Base-by-base conservation (phyloP, 140 eudicot genomes). In the Flaveria floridana region DNA sequence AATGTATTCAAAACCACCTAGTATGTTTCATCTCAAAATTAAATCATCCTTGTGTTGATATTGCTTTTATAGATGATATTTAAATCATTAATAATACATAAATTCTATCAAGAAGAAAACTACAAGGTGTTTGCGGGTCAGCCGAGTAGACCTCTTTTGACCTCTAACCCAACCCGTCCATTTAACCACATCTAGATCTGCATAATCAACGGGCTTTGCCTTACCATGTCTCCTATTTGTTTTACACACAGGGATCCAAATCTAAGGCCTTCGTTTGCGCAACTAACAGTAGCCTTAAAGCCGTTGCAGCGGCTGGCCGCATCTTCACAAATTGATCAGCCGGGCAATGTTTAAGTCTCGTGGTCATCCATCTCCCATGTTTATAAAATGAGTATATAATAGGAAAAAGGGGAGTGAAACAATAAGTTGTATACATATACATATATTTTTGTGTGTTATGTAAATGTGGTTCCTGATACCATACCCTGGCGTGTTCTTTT, bases 241-340 rank as follows among this genome's bases (percentile, higher is more conserved):
- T 51, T 51, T 37, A 19, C 69, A 44, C 55, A 11, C 89, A 93
- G 98, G 62, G 98, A 93, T 55, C 98, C 98, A 18, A 93, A 90
- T 74, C 70, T 90, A 83, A 87, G 98, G 68, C 98, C 98, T 70
- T 93, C 98, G 2, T 93, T 93, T 81, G 94, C 94, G 11, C 94
- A 93, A 82, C 97, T 93, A 6, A 78, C 86, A 15, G 87, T 83
- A 70, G 97, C 98, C 37, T 82, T 93, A 20, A 93, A 88, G 85
- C 87, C 98, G 15, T 76, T 93, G 85, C 98, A 93, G 82, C 86
- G 85, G 53, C 83, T 93, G 75, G 88, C 81, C 46, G 87, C 79
- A 20, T 76, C 90, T 65, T 61, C 96, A 44, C 77, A 84, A 50
- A 71, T 39, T 12, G 98, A 82, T 57, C 82, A 84, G 75, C 87